A percentile compares a stretch with the other conserved stretches of the same genome.
phyloP scores from a whole-genome alignment of 495 filamentous ascomycete species.

The Parathielavia appendiculata region DNA sequence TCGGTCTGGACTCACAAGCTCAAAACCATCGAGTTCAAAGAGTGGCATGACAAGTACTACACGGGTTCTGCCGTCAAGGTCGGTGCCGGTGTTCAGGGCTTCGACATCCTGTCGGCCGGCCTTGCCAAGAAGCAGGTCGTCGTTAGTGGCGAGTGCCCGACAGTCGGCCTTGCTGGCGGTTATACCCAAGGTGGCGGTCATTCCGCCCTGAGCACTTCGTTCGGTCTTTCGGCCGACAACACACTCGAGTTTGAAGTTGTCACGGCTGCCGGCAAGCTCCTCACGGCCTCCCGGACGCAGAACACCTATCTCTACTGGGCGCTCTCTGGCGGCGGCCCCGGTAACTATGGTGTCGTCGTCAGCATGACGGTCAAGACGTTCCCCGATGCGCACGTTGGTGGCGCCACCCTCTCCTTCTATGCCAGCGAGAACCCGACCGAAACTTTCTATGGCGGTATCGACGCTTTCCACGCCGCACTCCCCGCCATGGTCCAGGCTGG shows the following conservation, averaged over 20 bases:
- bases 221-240: conserved; percentile 59
- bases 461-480: conserved; percentile 27
- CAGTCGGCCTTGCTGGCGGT: conserved; percentile 49
- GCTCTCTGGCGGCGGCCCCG: conserved; percentile 51
- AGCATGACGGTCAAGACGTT: conserved; percentile 41
- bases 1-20: conserved; percentile 51
- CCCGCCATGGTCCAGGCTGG: conserved; percentile 26
- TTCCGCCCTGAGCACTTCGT: conserved; percentile 45
- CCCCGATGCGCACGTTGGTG: conserved; percentile 33
- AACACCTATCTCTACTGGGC: conserved; percentile 59
- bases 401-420: conserved; percentile 32
- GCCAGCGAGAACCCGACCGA: conserved; percentile 33
- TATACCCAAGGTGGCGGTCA: conserved; percentile 63
- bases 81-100: conserved; percentile 55
- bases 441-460: conserved; percentile 38
- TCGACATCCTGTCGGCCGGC: conserved; percentile 46
- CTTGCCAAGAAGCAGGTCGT: conserved; percentile 41
- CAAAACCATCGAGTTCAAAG: conserved; percentile 42
- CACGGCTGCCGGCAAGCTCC: conserved; percentile 41
- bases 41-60: conserved; percentile 39
- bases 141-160: conserved; percentile 50
- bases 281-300: conserved; percentile 45
- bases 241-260: conserved; percentile 57
- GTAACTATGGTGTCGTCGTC: conserved; percentile 47
- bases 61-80: conserved; percentile 48